Evolutionary conservation across 306 rosid species (phyloP).

Genomic region (Sechiopsis laciniata): DNA sequence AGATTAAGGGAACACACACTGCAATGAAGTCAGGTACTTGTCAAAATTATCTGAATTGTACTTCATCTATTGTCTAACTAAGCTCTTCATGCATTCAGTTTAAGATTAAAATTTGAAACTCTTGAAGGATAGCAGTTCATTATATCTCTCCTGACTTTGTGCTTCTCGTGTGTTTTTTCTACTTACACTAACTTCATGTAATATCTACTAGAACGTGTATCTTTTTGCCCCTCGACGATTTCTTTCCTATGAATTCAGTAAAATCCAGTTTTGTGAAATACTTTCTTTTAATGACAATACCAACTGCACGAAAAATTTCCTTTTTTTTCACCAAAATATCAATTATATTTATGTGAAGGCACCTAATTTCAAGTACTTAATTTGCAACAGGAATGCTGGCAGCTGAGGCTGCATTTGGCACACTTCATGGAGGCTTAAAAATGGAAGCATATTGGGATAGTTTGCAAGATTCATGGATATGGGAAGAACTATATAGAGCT

Average conservation of each 20-base stretch:
- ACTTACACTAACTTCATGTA: not conserved
- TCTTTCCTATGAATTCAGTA: not conserved
- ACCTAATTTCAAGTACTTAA: not conserved
- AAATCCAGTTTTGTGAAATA: constrained; percentile 2
- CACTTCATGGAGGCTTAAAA: constrained; percentile 48
- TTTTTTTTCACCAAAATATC: not conserved
- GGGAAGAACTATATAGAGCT: constrained; percentile 77
- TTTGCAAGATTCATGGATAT: constrained; percentile 74
- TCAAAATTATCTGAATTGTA: not conserved
- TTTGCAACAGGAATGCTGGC: constrained; percentile 81
- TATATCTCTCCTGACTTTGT: not conserved
- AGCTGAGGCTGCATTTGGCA: constrained; percentile 70
- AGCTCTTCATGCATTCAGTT: not conserved
- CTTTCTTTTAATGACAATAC: not conserved
- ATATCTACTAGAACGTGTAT: not conserved
- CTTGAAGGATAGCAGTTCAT: not conserved
- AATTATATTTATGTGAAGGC: not conserved
- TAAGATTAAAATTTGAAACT: not conserved
- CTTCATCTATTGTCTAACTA: constrained; percentile 2
- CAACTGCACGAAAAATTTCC: not conserved
- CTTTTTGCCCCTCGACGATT: not conserved
- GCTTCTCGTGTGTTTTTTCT: not conserved
- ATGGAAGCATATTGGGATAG: constrained; percentile 78
- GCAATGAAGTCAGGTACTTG: constrained; percentile 92
- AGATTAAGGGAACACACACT: constrained; percentile 90